Base-by-base conservation (phyloP, 2,329 filamentous ascomycete genomes). In the Cladophialophora chaetospira region DNA sequence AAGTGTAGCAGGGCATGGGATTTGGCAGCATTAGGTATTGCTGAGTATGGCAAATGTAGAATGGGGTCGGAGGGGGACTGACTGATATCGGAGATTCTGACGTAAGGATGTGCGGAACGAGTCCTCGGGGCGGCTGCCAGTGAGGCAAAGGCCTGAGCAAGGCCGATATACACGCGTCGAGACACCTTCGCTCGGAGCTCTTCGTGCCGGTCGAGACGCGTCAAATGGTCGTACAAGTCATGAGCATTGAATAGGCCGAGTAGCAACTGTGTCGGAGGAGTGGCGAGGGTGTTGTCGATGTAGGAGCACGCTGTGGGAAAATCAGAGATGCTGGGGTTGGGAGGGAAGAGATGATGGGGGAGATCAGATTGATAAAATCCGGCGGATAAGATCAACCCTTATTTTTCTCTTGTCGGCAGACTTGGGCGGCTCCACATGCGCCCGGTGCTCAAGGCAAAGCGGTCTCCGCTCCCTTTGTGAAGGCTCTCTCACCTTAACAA, bases 21-120 rank as follows among this genome's bases (percentile, higher is more conserved):
- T 62, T 62, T 57, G 53, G 28, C 40, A 60, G 53, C 60, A 60
- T 62, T 57, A 62, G 33, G 23, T 38, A 60, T 49, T 48, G 50
- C 43, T 55, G 43, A 57, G 40, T 47, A 58, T 31, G 25, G 40
- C 25, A 42, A 42, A 35, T 33, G 48, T 29, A 23, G 48, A 29
- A 15, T 38, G 23, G 38, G 42, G 47, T 15, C 21, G 40, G n/a
- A 25, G 40, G 33, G 29, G 19, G 3, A 58, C 55, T 55, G 36
- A 58, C 54, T 49, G 40, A 13, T 21, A 40, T 33, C 33, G 53
- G 38, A 48, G 53, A 6, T 28, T 53, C 56, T 62, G 60, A 62
- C 58, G 60, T 62, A 62, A 62, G 26, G 13, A 33, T 8, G 60
- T 60, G 60, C 60, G 60, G 60, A 62, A 62, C 29, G 25, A 23